Evolutionary conservation across 177 flowering plant species (phyloP).

Genomic region (Vitis hybrid): DNA sequence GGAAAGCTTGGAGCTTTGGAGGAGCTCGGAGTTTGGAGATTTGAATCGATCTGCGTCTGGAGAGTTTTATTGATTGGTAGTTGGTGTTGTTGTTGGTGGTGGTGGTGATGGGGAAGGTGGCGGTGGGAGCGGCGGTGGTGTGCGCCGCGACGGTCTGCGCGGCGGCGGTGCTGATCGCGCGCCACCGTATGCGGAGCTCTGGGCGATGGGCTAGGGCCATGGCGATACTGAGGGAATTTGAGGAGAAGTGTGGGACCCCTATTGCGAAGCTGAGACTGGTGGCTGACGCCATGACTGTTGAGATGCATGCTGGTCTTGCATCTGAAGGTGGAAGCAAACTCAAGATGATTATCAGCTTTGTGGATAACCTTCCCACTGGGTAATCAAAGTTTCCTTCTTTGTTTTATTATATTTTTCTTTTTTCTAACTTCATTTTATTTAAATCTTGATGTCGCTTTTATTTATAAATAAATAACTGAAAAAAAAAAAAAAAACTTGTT

Average conservation of each 20-base stretch:
- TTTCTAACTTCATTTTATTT: background rate
- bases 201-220: slow-evolving; percentile 59
- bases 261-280: slow-evolving; percentile 65
- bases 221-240: slow-evolving; percentile 71
- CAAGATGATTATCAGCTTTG: slow-evolving; percentile 94
- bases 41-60: background rate
- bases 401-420: background rate
- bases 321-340: slow-evolving; percentile 95
- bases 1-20: background rate
- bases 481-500: too few relatives aligned
- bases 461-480: too few relatives aligned
- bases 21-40: too few relatives aligned
- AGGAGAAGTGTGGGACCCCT: slow-evolving; percentile 71
- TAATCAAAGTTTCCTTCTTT: slow-evolving; percentile 1
- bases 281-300: slow-evolving; percentile 92
- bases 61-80: slow-evolving; percentile 1
- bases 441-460: too few relatives aligned
- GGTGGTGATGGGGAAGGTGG: slow-evolving; percentile 65
- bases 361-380: slow-evolving; percentile 95
- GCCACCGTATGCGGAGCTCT: slow-evolving; percentile 58
- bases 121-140: slow-evolving; percentile 66
- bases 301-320: slow-evolving; percentile 96
- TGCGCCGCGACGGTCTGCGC: slow-evolving; percentile 81
- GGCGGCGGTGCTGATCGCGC: slow-evolving; percentile 68
- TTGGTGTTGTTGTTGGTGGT: background rate